Percentiles rank a stretch among this genome's conserved stretches.
phyloP scores from a whole-genome alignment of 768 basidiomycete species.

The Naganishia kalamii region DNA sequence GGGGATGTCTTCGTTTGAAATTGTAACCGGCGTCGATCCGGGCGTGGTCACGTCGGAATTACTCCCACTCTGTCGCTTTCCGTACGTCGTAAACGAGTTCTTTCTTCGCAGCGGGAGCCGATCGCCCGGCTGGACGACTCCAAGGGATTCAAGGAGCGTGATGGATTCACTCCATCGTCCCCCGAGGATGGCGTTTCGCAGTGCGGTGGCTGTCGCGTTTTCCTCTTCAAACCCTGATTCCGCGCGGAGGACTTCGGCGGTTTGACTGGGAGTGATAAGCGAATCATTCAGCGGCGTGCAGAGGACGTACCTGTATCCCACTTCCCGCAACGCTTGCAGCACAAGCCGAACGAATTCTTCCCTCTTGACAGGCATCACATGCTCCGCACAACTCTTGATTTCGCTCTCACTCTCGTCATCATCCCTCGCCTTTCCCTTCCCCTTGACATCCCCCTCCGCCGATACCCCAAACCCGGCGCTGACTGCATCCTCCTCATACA shows the following conservation, averaged over 20 bases:
- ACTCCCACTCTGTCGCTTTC: background rate
- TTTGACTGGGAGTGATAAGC: conserved; percentile 56
- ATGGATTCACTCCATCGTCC: conserved; percentile 78
- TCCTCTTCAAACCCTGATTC: conserved; percentile 90
- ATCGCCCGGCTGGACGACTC: conserved; percentile 48
- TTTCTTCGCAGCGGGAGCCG: conserved; percentile 18
- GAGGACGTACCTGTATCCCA: conserved; percentile 57
- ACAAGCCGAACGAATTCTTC: conserved; percentile 87
- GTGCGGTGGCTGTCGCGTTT: conserved; percentile 65
- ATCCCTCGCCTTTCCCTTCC: conserved; percentile 17
- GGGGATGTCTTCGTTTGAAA: background rate
- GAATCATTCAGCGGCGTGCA: background rate
- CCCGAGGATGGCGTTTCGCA: conserved; percentile 70
- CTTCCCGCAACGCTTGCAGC: conserved; percentile 80
- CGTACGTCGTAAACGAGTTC: background rate
- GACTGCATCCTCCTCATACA: conserved; percentile 37
- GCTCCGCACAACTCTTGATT: conserved; percentile 13
- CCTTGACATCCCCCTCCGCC: conserved; percentile 17
- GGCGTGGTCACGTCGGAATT: background rate
- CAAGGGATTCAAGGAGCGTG: conserved; percentile 60
- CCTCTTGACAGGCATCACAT: conserved; percentile 54
- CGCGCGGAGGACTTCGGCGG: conserved; percentile 78
- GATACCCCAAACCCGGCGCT: background rate
- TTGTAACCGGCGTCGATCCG: background rate
- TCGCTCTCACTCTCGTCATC: conserved; percentile 8